Conservation (phyloP, 495 filamentous ascomycete species). For the Lasiosphaeria hispida region DNA sequence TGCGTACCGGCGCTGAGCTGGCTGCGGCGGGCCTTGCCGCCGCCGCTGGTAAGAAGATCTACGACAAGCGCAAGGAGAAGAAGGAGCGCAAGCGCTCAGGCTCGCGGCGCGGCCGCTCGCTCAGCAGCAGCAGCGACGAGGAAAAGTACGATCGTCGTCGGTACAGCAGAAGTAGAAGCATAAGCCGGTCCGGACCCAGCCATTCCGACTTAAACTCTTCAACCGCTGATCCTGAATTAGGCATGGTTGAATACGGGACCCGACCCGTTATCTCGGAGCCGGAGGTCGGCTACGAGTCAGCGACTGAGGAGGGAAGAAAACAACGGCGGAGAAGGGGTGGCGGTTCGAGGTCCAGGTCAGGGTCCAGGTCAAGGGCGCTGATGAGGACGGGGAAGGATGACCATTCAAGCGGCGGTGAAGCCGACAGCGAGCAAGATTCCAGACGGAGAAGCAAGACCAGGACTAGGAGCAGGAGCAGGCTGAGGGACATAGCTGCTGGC, state of each 20-base stretch:
- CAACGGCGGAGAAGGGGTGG: conserved; percentile 23
- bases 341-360: conserved; percentile 4
- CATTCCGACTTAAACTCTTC: conserved; percentile 41
- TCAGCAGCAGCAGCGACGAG: conserved; percentile 28
- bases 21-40: conserved; percentile 74
- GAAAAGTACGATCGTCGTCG: conserved; percentile 29
- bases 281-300: conserved; percentile 31
- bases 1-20: conserved; percentile 58
- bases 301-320: conserved; percentile 30
- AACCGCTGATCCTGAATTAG: conserved; percentile 61
- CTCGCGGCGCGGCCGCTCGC: conserved; percentile 38
- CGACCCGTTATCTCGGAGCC: conserved; percentile 46
- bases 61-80: conserved; percentile 62
- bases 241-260: conserved; percentile 79
- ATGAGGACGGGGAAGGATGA: conserved; percentile 13
- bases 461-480: conserved; percentile 60
- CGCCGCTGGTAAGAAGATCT: conserved; percentile 76
- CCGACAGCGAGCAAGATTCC: conserved; percentile 29
- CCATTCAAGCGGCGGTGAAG: conserved; percentile 32
- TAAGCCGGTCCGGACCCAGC: conserved; percentile 50
- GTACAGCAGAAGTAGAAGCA: conserved; percentile 55
- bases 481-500: conserved; percentile 64
- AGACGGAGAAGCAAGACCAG: conserved; percentile 41
- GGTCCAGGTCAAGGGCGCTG: too few relatives aligned
- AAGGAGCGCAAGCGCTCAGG: conserved; percentile 42